A percentile compares a stretch with the other conserved stretches of the same genome.
These are phyloP conservation scores for Leccinum obscurum DNA, from an alignment of 768 basidiomycete species.

Conservation along the genomic window DNA sequence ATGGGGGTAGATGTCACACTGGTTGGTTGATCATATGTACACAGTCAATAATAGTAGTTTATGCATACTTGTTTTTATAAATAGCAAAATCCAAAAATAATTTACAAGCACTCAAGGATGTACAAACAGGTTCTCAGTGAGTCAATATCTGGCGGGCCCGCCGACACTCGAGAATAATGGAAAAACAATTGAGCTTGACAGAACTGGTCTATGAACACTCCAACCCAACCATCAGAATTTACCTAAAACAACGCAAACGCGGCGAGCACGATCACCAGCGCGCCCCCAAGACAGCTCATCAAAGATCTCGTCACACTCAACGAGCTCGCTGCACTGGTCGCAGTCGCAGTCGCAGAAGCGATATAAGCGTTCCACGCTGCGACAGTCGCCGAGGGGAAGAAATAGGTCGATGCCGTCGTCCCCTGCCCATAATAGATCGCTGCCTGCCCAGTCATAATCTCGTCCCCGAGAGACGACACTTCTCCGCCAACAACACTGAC, in stretches of 20 bases:
- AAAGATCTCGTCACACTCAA: neutral
- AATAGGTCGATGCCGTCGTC: conserved; percentile 49
- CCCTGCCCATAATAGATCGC: conserved; percentile 55
- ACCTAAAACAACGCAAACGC: neutral
- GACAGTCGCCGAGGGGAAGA: conserved; percentile 55
- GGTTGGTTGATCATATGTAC: too few species aligned
- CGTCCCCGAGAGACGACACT: conserved; percentile 42
- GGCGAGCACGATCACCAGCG: neutral
- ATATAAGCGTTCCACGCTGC: conserved; percentile 59
- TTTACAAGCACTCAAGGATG: too few species aligned
- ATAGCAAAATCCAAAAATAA: too few species aligned
- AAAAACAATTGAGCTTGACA: too few species aligned
- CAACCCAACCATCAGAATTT: too few species aligned
- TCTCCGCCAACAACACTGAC: conserved; percentile 49
- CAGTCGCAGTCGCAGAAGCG: neutral
- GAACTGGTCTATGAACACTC: too few species aligned
- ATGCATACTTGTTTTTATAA: too few species aligned
- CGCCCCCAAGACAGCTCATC: neutral
- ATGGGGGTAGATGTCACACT: too few species aligned
- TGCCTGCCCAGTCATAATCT: conserved; percentile 52
- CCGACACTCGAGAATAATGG: too few species aligned
- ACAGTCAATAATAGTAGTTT: too few species aligned
- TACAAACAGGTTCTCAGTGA: too few species aligned
- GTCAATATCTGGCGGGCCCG: too few species aligned
- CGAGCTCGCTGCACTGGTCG: conserved; percentile 3